These are phyloP conservation scores for Aspergillus fischeri DNA, from an alignment of 2,329 filamentous ascomycete genomes.

Conservation along the genomic window DNA sequence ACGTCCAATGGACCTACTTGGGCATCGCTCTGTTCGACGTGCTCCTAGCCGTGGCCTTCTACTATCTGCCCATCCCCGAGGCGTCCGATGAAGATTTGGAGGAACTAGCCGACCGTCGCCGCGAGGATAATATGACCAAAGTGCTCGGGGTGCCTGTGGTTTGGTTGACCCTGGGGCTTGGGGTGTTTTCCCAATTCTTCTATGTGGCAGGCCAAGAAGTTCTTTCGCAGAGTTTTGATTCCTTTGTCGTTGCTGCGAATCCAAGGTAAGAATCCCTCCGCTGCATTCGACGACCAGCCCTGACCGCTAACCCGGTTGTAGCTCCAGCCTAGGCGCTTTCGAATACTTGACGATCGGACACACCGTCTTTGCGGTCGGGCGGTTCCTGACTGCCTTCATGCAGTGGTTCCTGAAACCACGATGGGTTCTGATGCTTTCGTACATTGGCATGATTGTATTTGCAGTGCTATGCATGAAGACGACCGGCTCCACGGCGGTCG, in stretches of 20 bases:
- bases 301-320: not conserved
- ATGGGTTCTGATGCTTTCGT: constrained; percentile 53
- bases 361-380: constrained; percentile 54
- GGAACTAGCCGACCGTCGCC: constrained; percentile 49
- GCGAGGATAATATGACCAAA: constrained; percentile 46
- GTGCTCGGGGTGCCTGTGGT: constrained; percentile 47
- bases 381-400: constrained; percentile 53
- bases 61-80: constrained; percentile 60
- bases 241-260: constrained; percentile 41
- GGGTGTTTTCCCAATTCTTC: constrained; percentile 54
- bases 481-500: constrained; percentile 41
- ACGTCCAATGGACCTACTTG: constrained; percentile 63
- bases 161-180: constrained; percentile 54
- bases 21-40: constrained; percentile 60
- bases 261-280: constrained; percentile 23
- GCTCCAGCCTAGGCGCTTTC: constrained; percentile 27
- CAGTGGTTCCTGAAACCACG: constrained; percentile 56
- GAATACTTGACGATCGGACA: constrained; percentile 53
- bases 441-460: constrained; percentile 51
- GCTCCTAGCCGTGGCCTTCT: constrained; percentile 55
- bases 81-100: constrained; percentile 59
- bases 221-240: constrained; percentile 46
- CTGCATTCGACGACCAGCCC: not conserved
- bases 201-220: constrained; percentile 60
- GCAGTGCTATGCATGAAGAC: constrained; percentile 50